Conservation (phyloP, 2,329 filamentous ascomycete species). For the Xylaria sp. region DNA sequence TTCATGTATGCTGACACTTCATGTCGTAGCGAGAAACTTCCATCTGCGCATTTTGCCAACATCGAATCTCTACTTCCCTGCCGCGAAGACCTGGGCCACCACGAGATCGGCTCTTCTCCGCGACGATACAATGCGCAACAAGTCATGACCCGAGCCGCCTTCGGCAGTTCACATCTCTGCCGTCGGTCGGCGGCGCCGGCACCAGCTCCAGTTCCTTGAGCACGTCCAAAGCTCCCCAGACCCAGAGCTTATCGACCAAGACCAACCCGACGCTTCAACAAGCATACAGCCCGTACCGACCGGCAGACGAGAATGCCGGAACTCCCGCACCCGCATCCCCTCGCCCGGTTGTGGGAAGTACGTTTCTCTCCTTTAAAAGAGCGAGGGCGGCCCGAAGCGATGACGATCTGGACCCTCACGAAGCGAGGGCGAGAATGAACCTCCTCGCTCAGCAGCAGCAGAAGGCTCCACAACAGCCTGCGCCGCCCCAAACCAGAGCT, state of each 20-base stretch:
- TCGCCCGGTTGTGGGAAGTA: background rate
- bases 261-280: background rate
- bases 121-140: background rate
- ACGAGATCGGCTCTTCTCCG: conserved; percentile 14
- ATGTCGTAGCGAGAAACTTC: conserved; percentile 45
- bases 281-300: background rate
- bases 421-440: conserved; percentile 40
- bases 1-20: conserved; percentile 27
- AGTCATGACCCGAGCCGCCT: conserved; percentile 5
- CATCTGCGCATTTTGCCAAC: conserved; percentile 41
- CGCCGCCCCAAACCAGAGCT: conserved; percentile 7
- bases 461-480: background rate
- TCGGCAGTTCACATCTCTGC: background rate
- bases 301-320: background rate
- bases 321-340: background rate
- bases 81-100: conserved; percentile 12
- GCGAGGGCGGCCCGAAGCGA: background rate
- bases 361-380: background rate
- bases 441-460: conserved; percentile 37
- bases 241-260: conserved; percentile 3
- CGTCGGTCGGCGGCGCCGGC: background rate
- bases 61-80: conserved; percentile 23
- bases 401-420: conserved; percentile 32
- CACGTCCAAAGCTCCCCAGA: background rate
- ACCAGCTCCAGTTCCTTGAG: background rate